Evolutionary conservation across 2,329 filamentous ascomycete species (phyloP).

Genomic region (Alternaria triticimaculans): DNA sequence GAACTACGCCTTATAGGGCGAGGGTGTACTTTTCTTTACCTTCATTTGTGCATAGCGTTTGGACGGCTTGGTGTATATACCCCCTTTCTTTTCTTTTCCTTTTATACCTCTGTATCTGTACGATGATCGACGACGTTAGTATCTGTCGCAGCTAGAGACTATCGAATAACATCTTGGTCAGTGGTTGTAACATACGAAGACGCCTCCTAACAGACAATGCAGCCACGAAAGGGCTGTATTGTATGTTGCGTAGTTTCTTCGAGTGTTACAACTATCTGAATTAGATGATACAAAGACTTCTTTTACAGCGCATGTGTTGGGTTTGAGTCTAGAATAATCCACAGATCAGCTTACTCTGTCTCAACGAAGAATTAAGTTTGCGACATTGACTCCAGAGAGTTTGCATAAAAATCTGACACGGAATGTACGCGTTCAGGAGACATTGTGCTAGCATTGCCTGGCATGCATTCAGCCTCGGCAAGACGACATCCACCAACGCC

Average conservation of each 20-base stretch:
- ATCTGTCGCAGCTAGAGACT: neutral
- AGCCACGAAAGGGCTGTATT: neutral
- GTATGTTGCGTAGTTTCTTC: neutral
- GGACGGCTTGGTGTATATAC: conserved; percentile 28
- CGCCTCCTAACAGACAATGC: neutral
- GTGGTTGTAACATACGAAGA: neutral
- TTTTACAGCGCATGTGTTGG: neutral
- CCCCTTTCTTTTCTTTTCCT: conserved; percentile 16
- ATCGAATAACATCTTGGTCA: neutral
- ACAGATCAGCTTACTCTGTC: neutral
- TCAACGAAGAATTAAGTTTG: neutral
- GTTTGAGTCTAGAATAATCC: neutral
- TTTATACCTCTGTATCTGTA: conserved; percentile 20
- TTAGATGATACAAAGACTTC: neutral
- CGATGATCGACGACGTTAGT: conserved; percentile 4
- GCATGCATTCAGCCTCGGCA: conserved; percentile 8
- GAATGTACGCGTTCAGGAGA: neutral
- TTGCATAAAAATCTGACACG: neutral
- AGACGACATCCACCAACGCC: neutral
- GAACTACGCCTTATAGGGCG: conserved; percentile 81
- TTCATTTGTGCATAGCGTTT: conserved; percentile 38
- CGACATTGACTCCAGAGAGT: neutral
- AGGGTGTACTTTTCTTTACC: conserved; percentile 6
- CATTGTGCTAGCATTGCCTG: neutral
- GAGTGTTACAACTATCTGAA: neutral